Conservation (phyloP, 805 yeast species). For the Kodamaea kakaduensis region DNA sequence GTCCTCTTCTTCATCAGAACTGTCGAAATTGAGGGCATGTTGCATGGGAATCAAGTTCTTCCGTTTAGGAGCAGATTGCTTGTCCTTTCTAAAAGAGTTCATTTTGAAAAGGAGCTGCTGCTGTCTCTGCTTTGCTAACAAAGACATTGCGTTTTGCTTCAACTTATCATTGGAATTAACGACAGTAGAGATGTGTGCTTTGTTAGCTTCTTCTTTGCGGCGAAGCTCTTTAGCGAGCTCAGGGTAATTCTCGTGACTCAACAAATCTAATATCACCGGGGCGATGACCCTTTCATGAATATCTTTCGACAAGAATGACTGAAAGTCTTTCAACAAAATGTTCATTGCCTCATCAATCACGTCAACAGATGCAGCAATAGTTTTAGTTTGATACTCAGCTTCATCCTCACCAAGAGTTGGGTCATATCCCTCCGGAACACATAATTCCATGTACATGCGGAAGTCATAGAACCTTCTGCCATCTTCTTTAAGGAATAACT, state of each 20-base stretch:
- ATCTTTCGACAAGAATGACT: constrained; percentile 61
- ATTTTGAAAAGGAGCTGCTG: constrained; percentile 12
- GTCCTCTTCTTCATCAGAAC: constrained; percentile 33
- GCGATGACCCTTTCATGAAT: constrained; percentile 70
- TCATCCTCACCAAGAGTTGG: constrained; percentile 7
- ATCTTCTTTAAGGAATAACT: constrained; percentile 59
- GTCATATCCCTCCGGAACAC: constrained; percentile 44
- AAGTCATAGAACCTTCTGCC: constrained; percentile 48
- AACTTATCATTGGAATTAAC: constrained; percentile 12
- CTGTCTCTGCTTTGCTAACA: constrained; percentile 21
- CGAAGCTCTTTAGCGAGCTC: constrained; percentile 36
- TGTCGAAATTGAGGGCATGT: constrained; percentile 47
- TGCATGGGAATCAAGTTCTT: constrained; percentile 47
- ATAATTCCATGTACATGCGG: constrained; percentile 54
- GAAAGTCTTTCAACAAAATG: constrained; percentile 59
- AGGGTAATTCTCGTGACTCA: constrained; percentile 59
- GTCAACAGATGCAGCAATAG: constrained; percentile 17
- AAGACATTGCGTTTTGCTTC: constrained; percentile 25
- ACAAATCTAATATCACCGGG: constrained; percentile 57
- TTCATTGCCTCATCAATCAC: constrained; percentile 57
- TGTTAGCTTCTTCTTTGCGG: constrained; percentile 23
- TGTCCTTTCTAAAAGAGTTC: constrained; percentile 29
- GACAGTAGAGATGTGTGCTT: constrained; percentile 12
- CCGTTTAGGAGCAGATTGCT: constrained; percentile 18
- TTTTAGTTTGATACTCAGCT: constrained; percentile 12